Evolutionary conservation across 1,139 yeast genomes (phyloP).

Genomic region (Cylindricascospora bacillispora): DNA sequence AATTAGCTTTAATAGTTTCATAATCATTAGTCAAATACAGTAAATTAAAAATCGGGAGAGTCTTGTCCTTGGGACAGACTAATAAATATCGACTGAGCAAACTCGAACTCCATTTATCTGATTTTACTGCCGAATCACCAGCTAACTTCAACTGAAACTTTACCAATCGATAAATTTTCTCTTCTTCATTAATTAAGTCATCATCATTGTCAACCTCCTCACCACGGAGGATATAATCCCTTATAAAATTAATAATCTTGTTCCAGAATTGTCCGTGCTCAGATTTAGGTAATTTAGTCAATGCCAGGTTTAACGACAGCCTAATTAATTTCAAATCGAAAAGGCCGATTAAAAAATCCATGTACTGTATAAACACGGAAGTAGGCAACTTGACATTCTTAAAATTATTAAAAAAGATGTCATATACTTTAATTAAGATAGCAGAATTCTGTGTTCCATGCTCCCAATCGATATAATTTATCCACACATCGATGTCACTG

Average conservation of each 20-base stretch:
- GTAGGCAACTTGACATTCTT: neutral
- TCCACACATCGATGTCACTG: conserved; percentile 13
- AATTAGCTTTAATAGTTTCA: too few species aligned
- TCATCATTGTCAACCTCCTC: neutral
- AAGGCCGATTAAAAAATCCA: conserved; percentile 33
- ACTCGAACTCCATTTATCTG: conserved; percentile 19
- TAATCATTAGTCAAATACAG: too few species aligned
- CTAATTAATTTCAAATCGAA: conserved; percentile 35
- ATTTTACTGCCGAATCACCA: neutral
- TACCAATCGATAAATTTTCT: too few species aligned
- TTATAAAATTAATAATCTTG: neutral
- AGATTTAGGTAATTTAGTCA: conserved; percentile 33
- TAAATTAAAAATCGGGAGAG: neutral
- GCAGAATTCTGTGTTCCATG: neutral
- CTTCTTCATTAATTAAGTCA: too few species aligned
- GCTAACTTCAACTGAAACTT: neutral
- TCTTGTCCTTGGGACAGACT: conserved; percentile 6
- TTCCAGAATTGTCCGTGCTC: neutral
- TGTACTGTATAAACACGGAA: conserved; percentile 24
- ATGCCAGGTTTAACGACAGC: conserved; percentile 38
- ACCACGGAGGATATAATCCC: neutral
- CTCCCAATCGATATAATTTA: conserved; percentile 12
- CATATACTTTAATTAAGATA: too few species aligned
- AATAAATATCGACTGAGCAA: conserved; percentile 21
- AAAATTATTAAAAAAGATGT: too few species aligned